phyloP scores from a whole-genome alignment of 176 grass and related monocot genomes.

The Themeda triandra region DNA sequence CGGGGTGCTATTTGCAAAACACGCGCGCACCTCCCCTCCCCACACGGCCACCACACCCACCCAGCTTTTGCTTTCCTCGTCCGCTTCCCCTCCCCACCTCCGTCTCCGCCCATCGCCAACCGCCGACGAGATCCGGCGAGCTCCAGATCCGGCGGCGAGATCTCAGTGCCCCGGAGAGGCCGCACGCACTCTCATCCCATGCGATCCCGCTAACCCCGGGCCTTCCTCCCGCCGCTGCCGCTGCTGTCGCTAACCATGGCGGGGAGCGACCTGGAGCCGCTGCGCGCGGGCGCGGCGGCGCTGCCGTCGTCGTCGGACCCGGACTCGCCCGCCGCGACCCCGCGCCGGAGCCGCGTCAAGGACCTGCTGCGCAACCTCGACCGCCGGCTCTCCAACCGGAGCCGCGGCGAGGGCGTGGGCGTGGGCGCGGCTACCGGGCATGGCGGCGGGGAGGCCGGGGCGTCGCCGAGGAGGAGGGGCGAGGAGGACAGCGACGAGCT shows the following conservation, averaged over 20 bases:
- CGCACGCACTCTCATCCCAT: constrained; percentile 3
- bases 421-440: neutral
- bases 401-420: neutral
- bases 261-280: constrained; percentile 54
- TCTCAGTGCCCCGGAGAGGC: neutral
- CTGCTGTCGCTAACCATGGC: constrained; percentile 36
- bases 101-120: constrained; percentile 30
- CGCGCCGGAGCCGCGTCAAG: constrained; percentile 36
- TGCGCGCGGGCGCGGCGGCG: constrained; percentile 33
- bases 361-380: constrained; percentile 53
- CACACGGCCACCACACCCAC: neutral
- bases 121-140: constrained; percentile 42
- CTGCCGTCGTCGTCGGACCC: constrained; percentile 37
- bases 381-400: constrained; percentile 44
- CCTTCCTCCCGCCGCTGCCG: neutral
- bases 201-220: constrained; percentile 14
- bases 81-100: neutral
- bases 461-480: constrained; percentile 33
- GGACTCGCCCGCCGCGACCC: constrained; percentile 31
- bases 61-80: neutral
- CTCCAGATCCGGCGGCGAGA: constrained; percentile 23
- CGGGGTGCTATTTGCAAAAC: constrained; percentile 9
- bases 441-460: neutral
- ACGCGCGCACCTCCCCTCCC: neutral
- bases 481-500: constrained; percentile 65